Evolutionary conservation across 1,139 yeast genomes (phyloP).

Genomic region (Blastobotrys raffinosifermentans): DNA sequence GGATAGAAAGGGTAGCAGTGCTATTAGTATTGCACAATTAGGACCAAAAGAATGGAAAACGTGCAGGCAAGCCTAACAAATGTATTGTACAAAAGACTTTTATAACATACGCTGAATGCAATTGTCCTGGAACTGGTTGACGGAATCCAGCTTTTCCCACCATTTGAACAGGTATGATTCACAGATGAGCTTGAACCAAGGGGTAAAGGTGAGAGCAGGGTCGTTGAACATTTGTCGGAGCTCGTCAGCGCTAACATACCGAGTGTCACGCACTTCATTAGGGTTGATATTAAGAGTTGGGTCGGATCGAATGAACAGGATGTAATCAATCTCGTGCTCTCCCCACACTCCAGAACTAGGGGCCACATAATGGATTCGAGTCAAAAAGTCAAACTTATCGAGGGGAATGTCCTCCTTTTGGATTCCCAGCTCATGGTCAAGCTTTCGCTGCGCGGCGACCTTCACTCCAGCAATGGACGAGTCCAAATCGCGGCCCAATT

Average conservation of each 20-base stretch:
- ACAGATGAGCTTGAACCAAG: conserved; percentile 97
- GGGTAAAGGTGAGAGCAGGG: conserved; percentile 63
- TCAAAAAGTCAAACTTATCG: conserved; percentile 69
- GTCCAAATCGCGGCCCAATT: conserved; percentile 59
- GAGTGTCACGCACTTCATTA: conserved; percentile 72
- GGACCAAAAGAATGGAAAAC: too few species aligned
- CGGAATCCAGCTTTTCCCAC: conserved; percentile 75
- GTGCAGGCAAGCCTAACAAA: too few species aligned
- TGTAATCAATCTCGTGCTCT: conserved; percentile 96
- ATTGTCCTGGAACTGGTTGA: conserved; percentile 38
- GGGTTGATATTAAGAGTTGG: conserved; percentile 53
- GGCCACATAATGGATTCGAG: conserved; percentile 92
- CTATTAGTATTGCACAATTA: too few species aligned
- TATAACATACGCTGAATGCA: conserved; percentile 24
- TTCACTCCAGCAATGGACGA: conserved; percentile 73
- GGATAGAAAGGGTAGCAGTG: too few species aligned
- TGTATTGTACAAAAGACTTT: conserved; percentile 1
- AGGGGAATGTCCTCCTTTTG: conserved; percentile 51
- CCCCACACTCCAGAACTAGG: conserved; percentile 90
- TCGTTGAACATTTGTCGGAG: conserved; percentile 74
- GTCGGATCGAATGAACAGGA: conserved; percentile 64
- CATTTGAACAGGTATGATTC: conserved; percentile 84
- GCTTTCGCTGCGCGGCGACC: conserved; percentile 85
- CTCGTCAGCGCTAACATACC: conserved; percentile 64
- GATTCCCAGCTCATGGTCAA: conserved; percentile 90